phyloP scores from a whole-genome alignment of 257 asterid genomes.

The Primulina huaijiensis region DNA sequence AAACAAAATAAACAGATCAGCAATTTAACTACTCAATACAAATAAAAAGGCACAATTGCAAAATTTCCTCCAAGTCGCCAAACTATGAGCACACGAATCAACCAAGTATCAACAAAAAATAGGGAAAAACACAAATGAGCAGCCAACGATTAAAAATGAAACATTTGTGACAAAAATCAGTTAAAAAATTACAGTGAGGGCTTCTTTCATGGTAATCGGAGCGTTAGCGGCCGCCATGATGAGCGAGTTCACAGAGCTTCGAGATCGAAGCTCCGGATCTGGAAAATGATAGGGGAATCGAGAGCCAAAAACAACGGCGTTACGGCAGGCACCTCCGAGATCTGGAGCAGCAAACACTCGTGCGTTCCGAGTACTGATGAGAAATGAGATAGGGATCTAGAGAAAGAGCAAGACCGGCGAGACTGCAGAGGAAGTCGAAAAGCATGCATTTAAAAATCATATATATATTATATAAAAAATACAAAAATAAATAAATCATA shows the following conservation, averaged over 20 bases:
- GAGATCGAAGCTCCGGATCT: constrained; percentile 60
- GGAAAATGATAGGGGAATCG: constrained; percentile 27
- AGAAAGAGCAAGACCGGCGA: background rate
- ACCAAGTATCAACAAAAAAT: constrained; percentile 1
- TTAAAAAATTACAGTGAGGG: constrained; percentile 64
- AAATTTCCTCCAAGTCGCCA: too few relatives aligned
- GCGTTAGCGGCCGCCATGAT: constrained; percentile 99
- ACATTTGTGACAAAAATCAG: too few relatives aligned
- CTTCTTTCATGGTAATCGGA: constrained; percentile 97
- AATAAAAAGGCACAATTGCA: background rate
- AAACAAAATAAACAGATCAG: constrained; percentile 32
- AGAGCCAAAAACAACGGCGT: constrained; percentile 27
- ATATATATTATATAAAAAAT: too few relatives aligned
- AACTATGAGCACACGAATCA: background rate
- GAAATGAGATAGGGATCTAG: constrained; percentile 14
- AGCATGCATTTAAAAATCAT: too few relatives aligned
- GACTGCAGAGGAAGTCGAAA: too few relatives aligned
- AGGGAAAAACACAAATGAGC: too few relatives aligned
- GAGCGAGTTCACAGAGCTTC: constrained; percentile 44
- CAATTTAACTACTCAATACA: constrained; percentile 7
- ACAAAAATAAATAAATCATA: too few relatives aligned
- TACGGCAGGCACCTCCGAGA: constrained; percentile 35
- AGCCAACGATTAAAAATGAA: too few relatives aligned
- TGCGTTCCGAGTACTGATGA: too few relatives aligned
- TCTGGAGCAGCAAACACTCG: constrained; percentile 51